A percentile compares a stretch with the other conserved stretches of the same genome.
These are phyloP conservation scores for Leccinum variicolor DNA, from an alignment of 768 basidiomycete species.

Conservation along the genomic window DNA sequence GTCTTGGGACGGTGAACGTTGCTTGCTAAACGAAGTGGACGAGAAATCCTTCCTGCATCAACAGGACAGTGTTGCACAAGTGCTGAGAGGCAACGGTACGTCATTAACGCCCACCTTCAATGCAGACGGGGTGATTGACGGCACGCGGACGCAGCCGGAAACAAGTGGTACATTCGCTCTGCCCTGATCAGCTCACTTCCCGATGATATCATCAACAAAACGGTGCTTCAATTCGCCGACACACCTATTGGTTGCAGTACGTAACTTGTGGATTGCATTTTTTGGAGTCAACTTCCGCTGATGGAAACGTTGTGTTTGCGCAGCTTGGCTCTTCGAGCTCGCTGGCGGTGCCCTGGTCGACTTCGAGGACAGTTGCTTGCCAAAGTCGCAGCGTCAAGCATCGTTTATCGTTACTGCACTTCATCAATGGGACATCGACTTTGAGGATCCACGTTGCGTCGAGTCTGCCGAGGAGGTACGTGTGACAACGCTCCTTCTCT, in stretches of 20 bases:
- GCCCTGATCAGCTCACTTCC: constrained; percentile 79
- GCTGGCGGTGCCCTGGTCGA: constrained; percentile 79
- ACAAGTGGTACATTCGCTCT: constrained; percentile 91
- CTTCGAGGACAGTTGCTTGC: constrained; percentile 69
- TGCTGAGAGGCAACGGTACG: constrained; percentile 78
- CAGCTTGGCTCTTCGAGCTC: constrained; percentile 92
- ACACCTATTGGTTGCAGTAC: constrained; percentile 90
- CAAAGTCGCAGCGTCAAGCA: constrained; percentile 75
- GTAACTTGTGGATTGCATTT: constrained; percentile 30
- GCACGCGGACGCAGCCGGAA: constrained; percentile 47
- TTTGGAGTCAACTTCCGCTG: not conserved
- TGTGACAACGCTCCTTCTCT: not conserved
- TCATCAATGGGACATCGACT: constrained; percentile 88
- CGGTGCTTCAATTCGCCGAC: constrained; percentile 75
- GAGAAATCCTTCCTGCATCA: constrained; percentile 89
- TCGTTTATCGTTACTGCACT: constrained; percentile 84
- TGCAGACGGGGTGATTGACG: not conserved
- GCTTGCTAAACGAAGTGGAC: constrained; percentile 84
- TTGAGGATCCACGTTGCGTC: constrained; percentile 78
- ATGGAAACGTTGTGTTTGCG: not conserved
- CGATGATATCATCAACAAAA: constrained; percentile 82
- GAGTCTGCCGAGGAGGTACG: constrained; percentile 77
- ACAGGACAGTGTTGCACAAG: constrained; percentile 89
- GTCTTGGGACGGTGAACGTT: constrained; percentile 85
- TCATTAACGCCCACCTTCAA: not conserved